phyloP scores from a whole-genome alignment of 345 rosid genomes.

The Corymbia maculata region DNA sequence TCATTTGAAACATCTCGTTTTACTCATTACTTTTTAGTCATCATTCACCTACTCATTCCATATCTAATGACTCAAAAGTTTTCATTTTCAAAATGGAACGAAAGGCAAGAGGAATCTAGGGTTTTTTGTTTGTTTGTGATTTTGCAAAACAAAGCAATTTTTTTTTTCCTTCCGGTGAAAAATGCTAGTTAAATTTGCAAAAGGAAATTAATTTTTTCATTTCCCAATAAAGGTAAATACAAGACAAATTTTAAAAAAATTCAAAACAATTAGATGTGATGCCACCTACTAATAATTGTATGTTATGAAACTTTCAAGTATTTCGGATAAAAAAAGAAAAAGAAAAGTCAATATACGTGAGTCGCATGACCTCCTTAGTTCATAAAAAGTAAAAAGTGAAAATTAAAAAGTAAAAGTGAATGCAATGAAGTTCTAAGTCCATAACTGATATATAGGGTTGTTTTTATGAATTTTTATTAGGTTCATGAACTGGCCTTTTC shows the following conservation, averaged over 20 bases:
- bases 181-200: not conserved
- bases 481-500: not conserved
- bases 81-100: not conserved
- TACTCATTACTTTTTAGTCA: not conserved
- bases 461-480: not conserved
- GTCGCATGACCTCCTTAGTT: not conserved
- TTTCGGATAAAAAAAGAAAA: not conserved
- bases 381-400: not conserved
- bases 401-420: not conserved
- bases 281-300: not conserved
- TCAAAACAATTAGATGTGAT: not conserved
- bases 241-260: not conserved
- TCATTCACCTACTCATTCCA: not conserved
- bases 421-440: not conserved
- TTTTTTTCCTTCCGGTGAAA: not conserved
- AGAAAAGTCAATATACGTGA: not conserved
- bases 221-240: not conserved
- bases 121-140: not conserved
- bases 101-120: not conserved
- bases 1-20: not conserved
- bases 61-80: not conserved
- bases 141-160: not conserved
- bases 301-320: not conserved
- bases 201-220: not conserved
- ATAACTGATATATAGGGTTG: not conserved